phyloP scores from a whole-genome alignment of 2,329 filamentous ascomycete genomes.

The Colletotrichum euphorbiae region DNA sequence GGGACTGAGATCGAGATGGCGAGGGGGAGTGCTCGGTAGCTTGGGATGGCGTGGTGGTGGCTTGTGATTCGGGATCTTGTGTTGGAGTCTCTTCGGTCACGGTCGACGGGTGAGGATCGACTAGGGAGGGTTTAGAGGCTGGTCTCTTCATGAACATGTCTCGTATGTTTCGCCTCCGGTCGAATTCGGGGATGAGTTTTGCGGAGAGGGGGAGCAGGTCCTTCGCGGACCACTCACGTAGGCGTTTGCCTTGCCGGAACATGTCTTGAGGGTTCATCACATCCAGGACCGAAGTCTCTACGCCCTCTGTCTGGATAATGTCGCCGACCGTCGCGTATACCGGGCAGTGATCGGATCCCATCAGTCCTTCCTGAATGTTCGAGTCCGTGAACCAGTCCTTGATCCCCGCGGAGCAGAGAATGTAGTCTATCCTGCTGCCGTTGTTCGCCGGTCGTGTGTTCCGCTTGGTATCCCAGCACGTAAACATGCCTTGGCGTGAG shows the following conservation, averaged over 20 bases:
- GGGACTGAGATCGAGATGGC: slow-evolving; percentile 1
- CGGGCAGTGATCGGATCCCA: slow-evolving; percentile 97
- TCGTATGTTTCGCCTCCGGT: slow-evolving; percentile 84
- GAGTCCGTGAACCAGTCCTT: slow-evolving; percentile 82
- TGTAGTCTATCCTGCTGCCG: slow-evolving; percentile 92
- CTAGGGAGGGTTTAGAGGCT: slow-evolving; percentile 39
- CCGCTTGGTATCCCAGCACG: slow-evolving; percentile 94
- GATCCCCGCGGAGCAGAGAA: slow-evolving; percentile 84
- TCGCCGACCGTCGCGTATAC: slow-evolving; percentile 84
- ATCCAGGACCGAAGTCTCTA: slow-evolving; percentile 70
- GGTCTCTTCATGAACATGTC: slow-evolving; percentile 86
- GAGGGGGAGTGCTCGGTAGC: not conserved
- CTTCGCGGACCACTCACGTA: slow-evolving; percentile 74
- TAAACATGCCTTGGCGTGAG: slow-evolving; percentile 88
- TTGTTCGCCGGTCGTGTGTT: slow-evolving; percentile 97
- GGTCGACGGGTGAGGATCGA: slow-evolving; percentile 18
- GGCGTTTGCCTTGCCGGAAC: slow-evolving; percentile 74
- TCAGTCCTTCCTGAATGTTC: slow-evolving; percentile 91
- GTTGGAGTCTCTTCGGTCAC: not conserved
- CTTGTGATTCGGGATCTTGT: slow-evolving; percentile 1
- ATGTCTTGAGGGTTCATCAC: slow-evolving; percentile 81
- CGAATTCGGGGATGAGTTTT: slow-evolving; percentile 87
- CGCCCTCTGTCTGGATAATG: slow-evolving; percentile 62
- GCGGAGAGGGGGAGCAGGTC: slow-evolving; percentile 81
- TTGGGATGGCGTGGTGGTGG: not conserved